A percentile compares a stretch with the other conserved stretches of the same genome.
phyloP scores from a whole-genome alignment of 305 asterid species.

The Striga hermonthica region DNA sequence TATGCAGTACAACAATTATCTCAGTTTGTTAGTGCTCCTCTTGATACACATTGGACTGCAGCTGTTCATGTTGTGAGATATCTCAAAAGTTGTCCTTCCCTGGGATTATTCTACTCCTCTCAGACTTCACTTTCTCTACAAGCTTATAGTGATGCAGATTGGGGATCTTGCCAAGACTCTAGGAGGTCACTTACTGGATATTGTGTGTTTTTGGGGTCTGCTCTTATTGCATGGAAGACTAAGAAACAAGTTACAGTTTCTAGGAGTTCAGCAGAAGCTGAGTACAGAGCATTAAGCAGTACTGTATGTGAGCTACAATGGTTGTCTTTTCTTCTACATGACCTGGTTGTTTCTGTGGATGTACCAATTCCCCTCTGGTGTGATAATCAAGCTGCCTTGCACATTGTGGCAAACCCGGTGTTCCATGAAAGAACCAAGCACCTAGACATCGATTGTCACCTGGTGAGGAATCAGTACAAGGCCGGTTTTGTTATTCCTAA shows the following conservation, averaged over 20 bases:
- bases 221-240: not conserved
- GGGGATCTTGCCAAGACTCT: not conserved
- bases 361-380: not conserved
- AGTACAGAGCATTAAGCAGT: not conserved
- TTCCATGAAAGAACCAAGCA: not conserved
- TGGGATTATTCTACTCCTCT: not conserved
- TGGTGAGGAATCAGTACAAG: too few relatives aligned
- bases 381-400: not conserved
- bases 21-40: too few relatives aligned
- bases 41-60: not conserved
- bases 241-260: constrained; percentile 2
- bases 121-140: not conserved
- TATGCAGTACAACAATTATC: too few relatives aligned
- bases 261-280: not conserved
- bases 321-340: not conserved
- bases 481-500: too few relatives aligned
- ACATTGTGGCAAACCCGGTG: not conserved
- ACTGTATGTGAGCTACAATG: not conserved
- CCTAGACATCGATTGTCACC: not conserved
- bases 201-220: not conserved
- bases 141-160: not conserved
- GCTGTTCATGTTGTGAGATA: not conserved
- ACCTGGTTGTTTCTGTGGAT: too few relatives aligned
- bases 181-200: not conserved
- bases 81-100: not conserved